Evolutionary conservation across 495 filamentous ascomycete species (phyloP), one percentile per base, ranked within the genome.

Genomic region (Podospora didyma): DNA sequence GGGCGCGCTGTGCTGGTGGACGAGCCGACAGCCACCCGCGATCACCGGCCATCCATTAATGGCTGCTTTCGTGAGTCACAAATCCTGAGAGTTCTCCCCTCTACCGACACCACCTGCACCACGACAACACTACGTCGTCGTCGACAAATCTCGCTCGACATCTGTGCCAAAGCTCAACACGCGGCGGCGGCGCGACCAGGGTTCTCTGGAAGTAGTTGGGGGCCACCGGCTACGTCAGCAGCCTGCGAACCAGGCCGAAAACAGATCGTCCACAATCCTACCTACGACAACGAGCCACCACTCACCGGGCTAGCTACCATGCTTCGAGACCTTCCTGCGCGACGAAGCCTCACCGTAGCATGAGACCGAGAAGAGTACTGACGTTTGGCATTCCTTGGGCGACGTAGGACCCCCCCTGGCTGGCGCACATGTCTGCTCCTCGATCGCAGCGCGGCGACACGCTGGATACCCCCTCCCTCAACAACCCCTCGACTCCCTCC

Each of bases 371-470:
- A 39, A 51, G 68, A 6, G 6, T 53, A 54, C 63, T 70, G 16
- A 62, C 58, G 48, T 47, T 47, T 51, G 23, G 39, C 39, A 39
- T 49, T 58, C n/a, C 46, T 53, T 46, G n/a, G 46, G 17, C 61
- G 51, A 20, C 51, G 48, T 46, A 77, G 75, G 75, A 79, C 49
- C 68, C 73, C 52, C 75, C 76, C 61, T 79, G 75, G 75, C 66
- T 79, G 62, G 58, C 72, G 66, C 75, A 76, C 69, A 79, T 79
- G 76, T 77, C 76, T 63, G 60, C 69, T 56, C 75, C 75, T 59
- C 63, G 61, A 56, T 54, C 58, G 47, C 64, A 71, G 51, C 69
- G 66, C 66, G 54, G 61, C 69, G 68, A 72, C 53, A 52, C 66
- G 62, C 62, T 66, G 62, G 66, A 70, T 41, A 54, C 62, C 17